A percentile compares a stretch with the other conserved stretches of the same genome.
Conservation (phyloP, 2,329 filamentous ascomycete species). For the Emergomyces orientalis region DNA sequence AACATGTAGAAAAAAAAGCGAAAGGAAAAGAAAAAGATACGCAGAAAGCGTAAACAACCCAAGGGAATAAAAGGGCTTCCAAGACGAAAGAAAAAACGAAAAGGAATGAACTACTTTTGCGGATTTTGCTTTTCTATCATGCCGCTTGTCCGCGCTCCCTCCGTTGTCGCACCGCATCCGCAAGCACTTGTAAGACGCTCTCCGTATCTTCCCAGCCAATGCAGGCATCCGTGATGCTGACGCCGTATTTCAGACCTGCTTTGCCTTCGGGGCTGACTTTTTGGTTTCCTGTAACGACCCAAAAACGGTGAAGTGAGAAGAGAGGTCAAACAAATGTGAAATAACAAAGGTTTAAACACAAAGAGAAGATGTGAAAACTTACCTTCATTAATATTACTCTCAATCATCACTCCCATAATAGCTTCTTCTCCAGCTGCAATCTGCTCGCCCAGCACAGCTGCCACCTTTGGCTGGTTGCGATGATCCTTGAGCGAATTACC, state of each 20-base stretch:
- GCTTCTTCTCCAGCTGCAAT: slow-evolving; percentile 71
- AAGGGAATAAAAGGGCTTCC: background rate
- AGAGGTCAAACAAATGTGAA: background rate
- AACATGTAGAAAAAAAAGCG: background rate
- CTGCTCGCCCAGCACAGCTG: slow-evolving; percentile 69
- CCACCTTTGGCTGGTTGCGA: slow-evolving; percentile 94
- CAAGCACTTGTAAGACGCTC: slow-evolving; percentile 64
- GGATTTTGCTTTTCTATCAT: background rate
- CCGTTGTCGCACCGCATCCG: slow-evolving; percentile 67
- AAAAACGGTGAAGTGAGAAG: background rate
- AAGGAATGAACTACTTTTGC: background rate
- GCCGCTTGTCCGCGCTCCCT: slow-evolving; percentile 1
- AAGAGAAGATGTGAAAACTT: slow-evolving; percentile 21
- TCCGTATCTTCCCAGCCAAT: slow-evolving; percentile 91
- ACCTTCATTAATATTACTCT: slow-evolving; percentile 94
- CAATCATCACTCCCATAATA: slow-evolving; percentile 98
- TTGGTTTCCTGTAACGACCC: slow-evolving; percentile 54
- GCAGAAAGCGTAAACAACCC: too few relatives aligned
- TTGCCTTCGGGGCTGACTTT: slow-evolving; percentile 86
- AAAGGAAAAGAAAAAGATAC: too few relatives aligned
- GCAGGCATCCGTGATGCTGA: slow-evolving; percentile 95
- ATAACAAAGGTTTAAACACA: background rate
- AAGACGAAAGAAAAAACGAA: background rate
- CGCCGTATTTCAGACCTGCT: slow-evolving; percentile 76
- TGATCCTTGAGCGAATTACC: slow-evolving; percentile 95